Evolutionary conservation across 202 grass and related monocot species (phyloP).

Genomic region (Setaria italica): DNA sequence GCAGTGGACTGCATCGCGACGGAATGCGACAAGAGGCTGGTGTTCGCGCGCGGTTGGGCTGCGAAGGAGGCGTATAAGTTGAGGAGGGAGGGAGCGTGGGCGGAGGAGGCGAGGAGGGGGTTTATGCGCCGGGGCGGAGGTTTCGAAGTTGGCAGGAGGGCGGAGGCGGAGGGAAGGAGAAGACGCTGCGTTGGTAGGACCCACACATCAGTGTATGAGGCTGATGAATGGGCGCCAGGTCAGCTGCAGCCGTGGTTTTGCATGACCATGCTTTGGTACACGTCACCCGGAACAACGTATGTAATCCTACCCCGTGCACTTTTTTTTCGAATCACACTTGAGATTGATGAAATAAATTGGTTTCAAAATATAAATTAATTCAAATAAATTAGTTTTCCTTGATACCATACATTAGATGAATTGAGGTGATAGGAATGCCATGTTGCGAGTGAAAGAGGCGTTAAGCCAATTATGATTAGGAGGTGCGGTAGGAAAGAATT

Average conservation of each 20-base stretch:
- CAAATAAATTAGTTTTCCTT: no score
- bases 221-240: neutral
- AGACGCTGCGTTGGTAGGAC: neutral
- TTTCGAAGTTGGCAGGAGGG: constrained; percentile 36
- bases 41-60: neutral
- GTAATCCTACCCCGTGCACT: no score
- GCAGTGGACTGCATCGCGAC: constrained; percentile 45
- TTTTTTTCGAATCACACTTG: no score
- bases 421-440: no score
- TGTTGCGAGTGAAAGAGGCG: no score
- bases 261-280: neutral
- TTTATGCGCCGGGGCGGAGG: constrained; percentile 59
- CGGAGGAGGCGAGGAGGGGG: constrained; percentile 40
- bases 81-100: neutral
- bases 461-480: no score
- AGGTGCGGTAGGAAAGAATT: no score
- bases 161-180: constrained; percentile 8
- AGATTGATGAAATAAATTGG: no score
- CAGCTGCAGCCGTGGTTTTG: neutral
- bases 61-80: neutral
- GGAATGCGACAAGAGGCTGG: constrained; percentile 1
- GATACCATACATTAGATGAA: no score
- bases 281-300: no score
- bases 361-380: no score
- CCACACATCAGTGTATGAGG: neutral